A percentile compares a stretch with the other conserved stretches of the same genome.
Evolutionary conservation across 352 stramenopile species (phyloP).

Genomic region (Pythium volutum): DNA sequence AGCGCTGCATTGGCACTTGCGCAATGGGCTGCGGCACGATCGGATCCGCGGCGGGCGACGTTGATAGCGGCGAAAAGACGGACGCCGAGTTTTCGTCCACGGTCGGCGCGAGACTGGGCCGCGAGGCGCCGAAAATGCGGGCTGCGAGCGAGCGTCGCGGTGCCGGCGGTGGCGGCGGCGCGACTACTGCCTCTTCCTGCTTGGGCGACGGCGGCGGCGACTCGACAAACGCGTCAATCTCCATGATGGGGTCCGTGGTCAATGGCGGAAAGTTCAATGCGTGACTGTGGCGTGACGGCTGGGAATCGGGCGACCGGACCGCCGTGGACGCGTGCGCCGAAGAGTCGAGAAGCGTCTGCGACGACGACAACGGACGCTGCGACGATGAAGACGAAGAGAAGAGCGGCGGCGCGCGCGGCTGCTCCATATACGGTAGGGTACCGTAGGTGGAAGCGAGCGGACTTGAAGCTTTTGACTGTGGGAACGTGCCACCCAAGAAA

Average conservation of each 20-base stretch:
- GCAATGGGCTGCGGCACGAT: constrained; percentile 21
- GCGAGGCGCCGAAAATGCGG: constrained; percentile 2
- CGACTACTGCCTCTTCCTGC: not conserved
- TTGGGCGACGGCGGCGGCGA: not conserved
- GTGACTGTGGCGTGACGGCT: not conserved
- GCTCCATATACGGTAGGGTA: constrained; percentile 1
- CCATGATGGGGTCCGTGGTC: not conserved
- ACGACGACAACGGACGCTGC: not conserved
- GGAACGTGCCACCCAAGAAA: not conserved
- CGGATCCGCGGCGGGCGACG: not conserved
- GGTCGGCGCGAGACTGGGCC: constrained; percentile 7
- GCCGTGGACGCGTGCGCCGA: not conserved
- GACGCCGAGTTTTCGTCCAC: constrained; percentile 4
- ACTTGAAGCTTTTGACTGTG: not conserved
- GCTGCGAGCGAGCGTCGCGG: constrained; percentile 17
- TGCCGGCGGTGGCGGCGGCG: constrained; percentile 7
- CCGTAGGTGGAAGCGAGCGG: too few relatives aligned
- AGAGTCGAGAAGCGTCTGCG: not conserved
- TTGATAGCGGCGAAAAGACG: not conserved
- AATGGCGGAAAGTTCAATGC: not conserved
- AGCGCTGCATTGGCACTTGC: constrained; percentile 23
- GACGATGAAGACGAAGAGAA: not conserved
- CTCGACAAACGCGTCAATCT: not conserved
- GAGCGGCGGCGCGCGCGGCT: constrained; percentile 1
- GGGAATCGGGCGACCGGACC: not conserved